Evolutionary conservation across 805 yeast species (phyloP).

Genomic region (Danielia reshetovae): DNA sequence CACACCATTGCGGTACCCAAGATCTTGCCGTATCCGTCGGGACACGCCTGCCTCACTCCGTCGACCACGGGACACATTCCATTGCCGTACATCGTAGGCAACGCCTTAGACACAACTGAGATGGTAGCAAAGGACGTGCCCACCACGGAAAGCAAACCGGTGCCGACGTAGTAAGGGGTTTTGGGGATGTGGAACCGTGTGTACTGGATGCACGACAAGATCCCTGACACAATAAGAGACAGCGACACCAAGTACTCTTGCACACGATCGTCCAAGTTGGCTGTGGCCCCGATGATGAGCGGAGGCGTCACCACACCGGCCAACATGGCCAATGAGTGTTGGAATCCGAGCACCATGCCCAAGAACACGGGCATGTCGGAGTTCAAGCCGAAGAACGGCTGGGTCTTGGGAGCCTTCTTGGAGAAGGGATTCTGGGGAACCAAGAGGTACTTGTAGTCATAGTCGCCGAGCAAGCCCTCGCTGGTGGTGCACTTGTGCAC

Average conservation of each 20-base stretch:
- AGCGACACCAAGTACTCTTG: slow-evolving; percentile 11
- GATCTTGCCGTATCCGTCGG: slow-evolving; percentile 9
- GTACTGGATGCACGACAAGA: slow-evolving; percentile 8
- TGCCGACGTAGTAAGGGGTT: slow-evolving; percentile 9
- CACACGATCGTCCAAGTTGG: slow-evolving; percentile 2
- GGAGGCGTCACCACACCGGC: slow-evolving; percentile 13
- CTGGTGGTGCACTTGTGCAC: slow-evolving; percentile 8
- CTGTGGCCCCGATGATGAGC: slow-evolving; percentile 8
- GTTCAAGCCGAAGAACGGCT: slow-evolving; percentile 10
- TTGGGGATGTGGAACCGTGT: slow-evolving; percentile 8
- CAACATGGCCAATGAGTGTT: slow-evolving; percentile 12
- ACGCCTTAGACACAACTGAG: slow-evolving; percentile 7
- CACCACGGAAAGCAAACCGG: slow-evolving; percentile 13
- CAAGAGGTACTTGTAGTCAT: slow-evolving; percentile 10
- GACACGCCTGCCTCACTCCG: slow-evolving; percentile 9
- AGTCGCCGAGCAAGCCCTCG: slow-evolving; percentile 10
- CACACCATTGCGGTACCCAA: slow-evolving; percentile 7
- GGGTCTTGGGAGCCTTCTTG: slow-evolving; percentile 8
- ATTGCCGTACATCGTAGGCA: slow-evolving; percentile 8
- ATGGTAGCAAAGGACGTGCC: slow-evolving; percentile 12
- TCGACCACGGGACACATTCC: slow-evolving; percentile 7
- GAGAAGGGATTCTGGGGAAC: slow-evolving; percentile 9
- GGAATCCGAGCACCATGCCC: slow-evolving; percentile 10
- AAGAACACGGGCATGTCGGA: slow-evolving; percentile 10
- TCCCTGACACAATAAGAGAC: slow-evolving; percentile 8